Conservation (phyloP, 495 filamentous ascomycete species). For the Friedmanniomyces simplex region DNA sequence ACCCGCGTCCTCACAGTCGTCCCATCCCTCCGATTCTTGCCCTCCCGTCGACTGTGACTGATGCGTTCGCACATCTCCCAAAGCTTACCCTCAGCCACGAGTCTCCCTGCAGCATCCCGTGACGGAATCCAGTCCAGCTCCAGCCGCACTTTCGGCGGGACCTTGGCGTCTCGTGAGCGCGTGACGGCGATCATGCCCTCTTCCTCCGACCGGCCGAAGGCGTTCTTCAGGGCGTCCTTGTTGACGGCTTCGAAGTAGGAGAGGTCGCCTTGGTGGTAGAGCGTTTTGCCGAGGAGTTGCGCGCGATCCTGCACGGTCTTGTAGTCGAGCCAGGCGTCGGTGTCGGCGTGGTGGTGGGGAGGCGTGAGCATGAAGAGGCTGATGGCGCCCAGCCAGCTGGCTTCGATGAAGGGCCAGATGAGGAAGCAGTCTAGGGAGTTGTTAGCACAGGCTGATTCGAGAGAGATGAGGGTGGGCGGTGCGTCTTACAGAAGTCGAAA, state of each 20-base stretch:
- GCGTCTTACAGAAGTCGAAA: constrained; percentile 65
- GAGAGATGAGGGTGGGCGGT: not conserved
- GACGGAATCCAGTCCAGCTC: constrained; percentile 68
- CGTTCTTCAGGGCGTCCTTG: constrained; percentile 91
- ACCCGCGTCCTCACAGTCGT: constrained; percentile 82
- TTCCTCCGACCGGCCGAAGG: constrained; percentile 76
- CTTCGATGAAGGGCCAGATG: constrained; percentile 96
- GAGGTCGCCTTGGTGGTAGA: constrained; percentile 95
- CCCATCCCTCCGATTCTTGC: constrained; percentile 89
- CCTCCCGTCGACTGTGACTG: constrained; percentile 69
- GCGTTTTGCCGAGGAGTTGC: constrained; percentile 85
- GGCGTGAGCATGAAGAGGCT: constrained; percentile 78
- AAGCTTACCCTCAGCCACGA: constrained; percentile 59
- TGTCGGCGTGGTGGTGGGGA: constrained; percentile 47
- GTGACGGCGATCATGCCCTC: constrained; percentile 74
- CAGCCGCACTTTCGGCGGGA: constrained; percentile 50
- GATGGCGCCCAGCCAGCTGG: constrained; percentile 79
- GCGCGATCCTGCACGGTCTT: constrained; percentile 71
- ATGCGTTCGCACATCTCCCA: constrained; percentile 91
- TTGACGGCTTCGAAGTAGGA: constrained; percentile 97
- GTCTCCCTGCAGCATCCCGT: constrained; percentile 51
- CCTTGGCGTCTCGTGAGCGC: constrained; percentile 49
- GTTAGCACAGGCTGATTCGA: not conserved
- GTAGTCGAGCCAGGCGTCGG: constrained; percentile 54
- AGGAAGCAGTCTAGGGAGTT: constrained; percentile 61